These are phyloP conservation scores for Dissophora ornata DNA, from an alignment of 192 early-diverging fungal genomes.

Conservation along the genomic window DNA sequence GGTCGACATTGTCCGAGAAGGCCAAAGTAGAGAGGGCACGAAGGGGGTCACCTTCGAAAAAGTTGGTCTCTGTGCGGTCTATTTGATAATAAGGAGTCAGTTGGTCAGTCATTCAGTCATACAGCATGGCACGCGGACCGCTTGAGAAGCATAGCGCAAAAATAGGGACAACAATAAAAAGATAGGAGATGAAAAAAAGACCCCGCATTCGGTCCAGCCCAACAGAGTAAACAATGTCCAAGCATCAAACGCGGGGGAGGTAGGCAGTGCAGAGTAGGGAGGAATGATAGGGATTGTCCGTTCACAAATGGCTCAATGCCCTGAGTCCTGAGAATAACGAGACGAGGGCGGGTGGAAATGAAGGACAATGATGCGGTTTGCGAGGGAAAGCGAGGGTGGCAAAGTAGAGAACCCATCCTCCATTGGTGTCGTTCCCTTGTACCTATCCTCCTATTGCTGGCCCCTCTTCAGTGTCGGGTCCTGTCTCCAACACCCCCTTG, in stretches of 20 bases:
- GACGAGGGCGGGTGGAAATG: no score
- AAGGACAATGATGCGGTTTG: no score
- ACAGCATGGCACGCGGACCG: background rate
- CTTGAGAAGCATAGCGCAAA: background rate
- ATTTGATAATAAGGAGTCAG: conserved; percentile 12
- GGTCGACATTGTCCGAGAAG: conserved; percentile 85
- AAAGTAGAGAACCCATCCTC: no score
- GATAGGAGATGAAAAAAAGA: background rate
- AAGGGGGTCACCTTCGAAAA: conserved; percentile 85
- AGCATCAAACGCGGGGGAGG: no score
- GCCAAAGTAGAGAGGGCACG: conserved; percentile 84
- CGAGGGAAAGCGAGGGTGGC: no score
- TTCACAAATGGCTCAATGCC: no score
- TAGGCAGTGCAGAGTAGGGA: background rate
- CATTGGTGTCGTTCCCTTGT: no score
- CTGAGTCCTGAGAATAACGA: no score
- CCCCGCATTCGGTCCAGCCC: background rate
- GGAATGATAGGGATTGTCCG: background rate
- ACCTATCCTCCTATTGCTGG: no score
- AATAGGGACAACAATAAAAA: background rate
- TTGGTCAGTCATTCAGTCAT: conserved; percentile 7
- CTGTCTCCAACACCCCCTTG: no score
- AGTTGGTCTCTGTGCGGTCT: conserved; percentile 84
- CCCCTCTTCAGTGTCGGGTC: no score
- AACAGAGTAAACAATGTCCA: no score